Percentiles rank a stretch among this genome's conserved stretches.
Conservation (phyloP, 2,329 filamentous ascomycete species). For the Monosporascus sp. region DNA sequence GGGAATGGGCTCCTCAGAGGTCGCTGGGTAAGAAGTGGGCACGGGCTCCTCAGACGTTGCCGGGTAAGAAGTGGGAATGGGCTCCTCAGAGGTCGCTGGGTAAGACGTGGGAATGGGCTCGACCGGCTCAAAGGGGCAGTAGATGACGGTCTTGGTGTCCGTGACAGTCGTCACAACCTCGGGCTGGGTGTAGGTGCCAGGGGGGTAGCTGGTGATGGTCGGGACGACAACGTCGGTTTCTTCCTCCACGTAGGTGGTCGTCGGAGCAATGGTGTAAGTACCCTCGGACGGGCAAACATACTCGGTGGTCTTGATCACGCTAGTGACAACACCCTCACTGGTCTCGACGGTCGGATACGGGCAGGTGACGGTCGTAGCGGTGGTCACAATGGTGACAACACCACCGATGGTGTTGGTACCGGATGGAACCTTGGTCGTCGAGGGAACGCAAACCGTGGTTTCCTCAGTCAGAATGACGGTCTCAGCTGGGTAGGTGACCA, state of each 20-base stretch:
- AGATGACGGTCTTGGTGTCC: slow-evolving; percentile 61
- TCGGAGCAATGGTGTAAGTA: slow-evolving; percentile 69
- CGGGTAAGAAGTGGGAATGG: slow-evolving; percentile 16
- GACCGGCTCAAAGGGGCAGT: slow-evolving; percentile 56
- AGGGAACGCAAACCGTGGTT: slow-evolving; percentile 61
- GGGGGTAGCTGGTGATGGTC: slow-evolving; percentile 56
- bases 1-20: not conserved
- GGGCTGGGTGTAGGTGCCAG: slow-evolving; percentile 69
- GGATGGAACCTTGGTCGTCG: slow-evolving; percentile 54
- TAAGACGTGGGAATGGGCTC: slow-evolving; percentile 23
- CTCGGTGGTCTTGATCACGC: slow-evolving; percentile 62
- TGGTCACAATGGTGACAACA: slow-evolving; percentile 65
- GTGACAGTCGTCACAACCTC: slow-evolving; percentile 63
- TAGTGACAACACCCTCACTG: slow-evolving; percentile 55
- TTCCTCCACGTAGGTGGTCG: slow-evolving; percentile 54
- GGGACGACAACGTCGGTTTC: slow-evolving; percentile 59
- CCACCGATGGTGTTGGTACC: slow-evolving; percentile 68
- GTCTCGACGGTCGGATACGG: slow-evolving; percentile 63
- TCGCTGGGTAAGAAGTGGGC: slow-evolving; percentile 18
- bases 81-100: slow-evolving; percentile 8
- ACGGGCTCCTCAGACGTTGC: slow-evolving; percentile 12
- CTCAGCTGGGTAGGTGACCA: slow-evolving; percentile 70
- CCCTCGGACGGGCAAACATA: slow-evolving; percentile 69
- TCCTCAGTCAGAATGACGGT: slow-evolving; percentile 63
- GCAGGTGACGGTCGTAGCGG: slow-evolving; percentile 63